Percentiles rank a stretch among this genome's conserved stretches.
These are phyloP conservation scores for Tricholoma bakamatsutake DNA, from an alignment of 768 basidiomycete genomes.

Conservation along the genomic window DNA sequence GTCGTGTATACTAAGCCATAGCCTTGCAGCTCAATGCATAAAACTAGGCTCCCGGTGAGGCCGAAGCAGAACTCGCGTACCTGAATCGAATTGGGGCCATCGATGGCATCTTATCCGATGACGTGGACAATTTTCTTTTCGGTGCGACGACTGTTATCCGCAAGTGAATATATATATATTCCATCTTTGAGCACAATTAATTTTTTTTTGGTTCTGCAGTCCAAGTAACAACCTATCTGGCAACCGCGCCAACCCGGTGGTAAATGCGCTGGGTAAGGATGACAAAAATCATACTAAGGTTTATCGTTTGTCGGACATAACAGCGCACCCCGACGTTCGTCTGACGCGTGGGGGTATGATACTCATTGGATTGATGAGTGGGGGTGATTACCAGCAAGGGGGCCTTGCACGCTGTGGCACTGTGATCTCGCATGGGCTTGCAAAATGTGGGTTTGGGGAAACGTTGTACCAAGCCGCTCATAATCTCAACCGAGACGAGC, in stretches of 20 bases:
- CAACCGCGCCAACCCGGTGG: slow-evolving; percentile 55
- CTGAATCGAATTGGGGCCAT: slow-evolving; percentile 77
- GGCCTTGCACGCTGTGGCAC: slow-evolving; percentile 66
- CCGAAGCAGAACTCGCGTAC: slow-evolving; percentile 89
- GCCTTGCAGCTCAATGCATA: slow-evolving; percentile 22
- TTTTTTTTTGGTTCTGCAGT: slow-evolving; percentile 30
- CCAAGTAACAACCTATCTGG: slow-evolving; percentile 70
- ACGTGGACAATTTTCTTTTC: slow-evolving; percentile 90
- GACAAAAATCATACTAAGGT: slow-evolving; percentile 64
- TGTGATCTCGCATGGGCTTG: slow-evolving; percentile 70
- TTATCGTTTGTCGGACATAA: slow-evolving; percentile 37
- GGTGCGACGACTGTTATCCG: slow-evolving; percentile 80
- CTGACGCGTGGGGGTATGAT: slow-evolving; percentile 72
- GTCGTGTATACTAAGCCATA: slow-evolving; percentile 16
- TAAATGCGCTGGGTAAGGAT: slow-evolving; percentile 63
- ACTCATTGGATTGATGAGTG: slow-evolving; percentile 79
- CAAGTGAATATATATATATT: slow-evolving; percentile 53
- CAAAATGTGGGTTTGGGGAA: slow-evolving; percentile 77
- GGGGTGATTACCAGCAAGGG: slow-evolving; percentile 82
- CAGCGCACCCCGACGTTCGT: slow-evolving; percentile 31
- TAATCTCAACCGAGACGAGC: slow-evolving; percentile 35
- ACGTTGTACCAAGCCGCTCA: slow-evolving; percentile 55
- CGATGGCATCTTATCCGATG: slow-evolving; percentile 87
- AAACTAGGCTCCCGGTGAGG: slow-evolving; percentile 82
- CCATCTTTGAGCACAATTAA: not conserved